Evolutionary conservation across 192 early-diverging fungal species (phyloP), one percentile per base, ranked within the genome.

Genomic region (Backusella tuberculispora): DNA sequence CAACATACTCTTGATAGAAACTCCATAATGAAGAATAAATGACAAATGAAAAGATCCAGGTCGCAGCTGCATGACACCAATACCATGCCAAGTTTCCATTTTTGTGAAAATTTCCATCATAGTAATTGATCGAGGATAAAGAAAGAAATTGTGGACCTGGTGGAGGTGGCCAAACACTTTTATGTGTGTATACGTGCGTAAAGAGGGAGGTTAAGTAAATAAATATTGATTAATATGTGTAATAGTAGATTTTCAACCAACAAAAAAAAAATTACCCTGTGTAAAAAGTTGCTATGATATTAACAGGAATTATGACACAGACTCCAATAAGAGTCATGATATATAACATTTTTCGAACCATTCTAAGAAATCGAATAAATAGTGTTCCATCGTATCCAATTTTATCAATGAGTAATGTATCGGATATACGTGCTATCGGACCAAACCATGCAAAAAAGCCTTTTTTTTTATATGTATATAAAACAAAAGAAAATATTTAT

Each of bases 371-470:
- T 6, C 88, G 83, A 71, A 94, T 82, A 73, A 93, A 90, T 45
- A 92, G 79, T 24, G 92, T 88, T 10, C 90, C 89, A 76, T 94
- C 92, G 21, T 89, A 76, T 43, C 89, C 92, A 4, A 92, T 87
- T 26, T 87, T 90, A 21, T 88, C 86, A 24, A 92, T 78, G 41
- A 94, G 70, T 21, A 80, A 82, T 65, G 82, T 74, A 48, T 94
- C 92, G 70, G 85, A 72, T 44, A 84, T 79, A 26, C 81, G 84
- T 77, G 85, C 81, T 53, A 94, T 81, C 14, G 88, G 81, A 5
- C 74, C 69, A 63, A 88, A 80, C 92, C 93, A 94, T 6, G 86
- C 78, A 70, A 94, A 89, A n/a, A 87, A 67, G 1, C 66, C 66
- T 53, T 34, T 34, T 34, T 34, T 60, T 10, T 19, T 60, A 17